Evolutionary conservation across 495 filamentous ascomycete genomes (phyloP), one percentile per base, ranked within the genome.

Genomic region (Podospora conica): DNA sequence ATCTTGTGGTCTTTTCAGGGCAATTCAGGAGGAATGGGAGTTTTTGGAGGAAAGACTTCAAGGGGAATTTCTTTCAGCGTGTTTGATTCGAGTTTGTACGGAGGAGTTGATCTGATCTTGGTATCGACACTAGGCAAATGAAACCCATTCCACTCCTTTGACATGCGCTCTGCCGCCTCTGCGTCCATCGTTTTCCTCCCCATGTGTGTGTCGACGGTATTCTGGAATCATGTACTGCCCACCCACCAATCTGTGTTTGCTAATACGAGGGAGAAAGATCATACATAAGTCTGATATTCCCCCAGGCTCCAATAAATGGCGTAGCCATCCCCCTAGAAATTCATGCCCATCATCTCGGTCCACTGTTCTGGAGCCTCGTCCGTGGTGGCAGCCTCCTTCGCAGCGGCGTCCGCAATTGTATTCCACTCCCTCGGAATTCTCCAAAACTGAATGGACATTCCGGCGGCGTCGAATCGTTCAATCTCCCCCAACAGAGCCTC

Each of bases 381-480:
- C 15, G 27, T 4, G 33, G 59, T 31, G 20, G 74, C 71, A 58
- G 70, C 79, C 33, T 68, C 22, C 69, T 80, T 82, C 12, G 81
- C 81, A 48, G 74, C 73, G 9, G 33, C 64, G 74, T 82, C 78
- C 29, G 82, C 81, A 40, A 66, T 63, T 9, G 31, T 53, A 58
- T 83, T 83, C 73, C 66, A 75, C 1, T 73, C 71, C 61, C 75
- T 78, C 4, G 76, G 73, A 53, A 82, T 78, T 58, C 53, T 66
- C 82, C 81, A 84, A 55, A 84, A 80, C 22, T 72, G 21, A 27
- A 85, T 64, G 21, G 69, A 60, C 23, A 77, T 33, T 0, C 73
- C 73, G 1, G 54, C 6, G 9, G 71, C 60, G 5, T 73, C 28
- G 25, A 22, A 70, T 28, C 48, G 70, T 62, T 73, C 73, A 18